Base-by-base conservation (phyloP, 192 early-diverging fungal species). In the Pilobolus umbonatus region DNA sequence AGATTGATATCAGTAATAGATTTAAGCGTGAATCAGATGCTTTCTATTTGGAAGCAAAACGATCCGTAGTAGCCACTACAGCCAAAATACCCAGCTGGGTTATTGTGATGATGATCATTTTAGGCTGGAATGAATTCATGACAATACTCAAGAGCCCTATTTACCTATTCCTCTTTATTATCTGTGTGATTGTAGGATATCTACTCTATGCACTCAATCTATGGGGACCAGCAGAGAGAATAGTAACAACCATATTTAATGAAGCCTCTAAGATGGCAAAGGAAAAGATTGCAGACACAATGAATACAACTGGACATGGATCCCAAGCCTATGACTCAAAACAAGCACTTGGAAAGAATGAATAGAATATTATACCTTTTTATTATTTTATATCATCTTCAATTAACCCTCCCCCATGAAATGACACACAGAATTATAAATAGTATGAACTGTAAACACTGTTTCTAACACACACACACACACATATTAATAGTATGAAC, bases 71-170 rank as follows among this genome's bases (percentile, higher is more conserved):
- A 3, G 67, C 84, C 5, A 92, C 91, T 6, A 92, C 89, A 30
- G 88, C 87, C 55, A 87, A 85, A 43, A 81, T 97, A 19, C 96
- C 96, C 0, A 62, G 75, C 25, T 98, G 94, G 93, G 80, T 95
- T 54, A 74, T 93, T 24, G 79, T 85, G 14, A 55, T 92, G 53
- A 72, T 91, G 32, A 67, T 95, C 4, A 57, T 88, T 10, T 76
- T 99, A 4, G 97, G 97, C 21, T 99, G 94, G 92, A 99, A 99
- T 61, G 97, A 99, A 72, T 88, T 94, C 25, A 80, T 92, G 71
- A 58, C 87, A 0, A 78, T 99, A 17, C 60, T 98, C 34, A 82
- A 78, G 36, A 96, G 87, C 61, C 97, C 97, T 21, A 21, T 93
- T 11, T 96, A 93, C 58, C 73, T 95, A 54, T 62, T 95, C 21